Conservation (phyloP, 129 eudicot species). For the Kitagawia praeruptora region DNA sequence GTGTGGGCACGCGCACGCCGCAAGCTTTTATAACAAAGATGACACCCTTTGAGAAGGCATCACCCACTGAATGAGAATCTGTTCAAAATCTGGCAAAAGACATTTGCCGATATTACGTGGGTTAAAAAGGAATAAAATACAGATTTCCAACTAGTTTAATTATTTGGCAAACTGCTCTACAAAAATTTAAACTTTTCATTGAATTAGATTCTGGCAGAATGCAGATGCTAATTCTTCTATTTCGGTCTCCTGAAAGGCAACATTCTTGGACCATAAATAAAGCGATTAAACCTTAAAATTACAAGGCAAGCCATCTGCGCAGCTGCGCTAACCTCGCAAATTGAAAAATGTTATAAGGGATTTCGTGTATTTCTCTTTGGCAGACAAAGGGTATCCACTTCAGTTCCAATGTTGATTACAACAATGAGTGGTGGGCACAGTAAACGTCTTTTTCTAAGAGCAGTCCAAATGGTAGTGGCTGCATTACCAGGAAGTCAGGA, state of each 20-base stretch:
- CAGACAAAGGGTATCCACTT: constrained; percentile 26
- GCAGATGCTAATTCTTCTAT: not conserved
- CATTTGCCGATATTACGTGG: not conserved
- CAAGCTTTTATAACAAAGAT: constrained; percentile 12
- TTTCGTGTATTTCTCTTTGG: constrained; percentile 19
- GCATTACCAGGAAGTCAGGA: constrained; percentile 9
- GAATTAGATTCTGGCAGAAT: not conserved
- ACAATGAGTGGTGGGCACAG: constrained; percentile 9
- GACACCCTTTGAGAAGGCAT: constrained; percentile 65
- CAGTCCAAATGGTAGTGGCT: not conserved
- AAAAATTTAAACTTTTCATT: not conserved
- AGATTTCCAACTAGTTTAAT: too few relatives aligned
- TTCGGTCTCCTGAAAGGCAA: not conserved
- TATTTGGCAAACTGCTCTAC: not conserved
- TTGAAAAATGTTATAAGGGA: not conserved
- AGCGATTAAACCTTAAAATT: not conserved
- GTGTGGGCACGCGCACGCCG: not conserved
- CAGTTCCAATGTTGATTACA: constrained; percentile 11
- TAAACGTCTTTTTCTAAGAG: not conserved
- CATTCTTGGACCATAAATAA: not conserved
- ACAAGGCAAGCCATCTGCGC: not conserved
- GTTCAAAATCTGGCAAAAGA: constrained; percentile 54
- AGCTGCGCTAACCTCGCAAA: not conserved
- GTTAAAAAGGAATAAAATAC: not conserved
- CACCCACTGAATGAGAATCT: constrained; percentile 77